These are phyloP conservation scores for Marasmius oreades DNA, from an alignment of 1,284 basidiomycete species.

Conservation along the genomic window DNA sequence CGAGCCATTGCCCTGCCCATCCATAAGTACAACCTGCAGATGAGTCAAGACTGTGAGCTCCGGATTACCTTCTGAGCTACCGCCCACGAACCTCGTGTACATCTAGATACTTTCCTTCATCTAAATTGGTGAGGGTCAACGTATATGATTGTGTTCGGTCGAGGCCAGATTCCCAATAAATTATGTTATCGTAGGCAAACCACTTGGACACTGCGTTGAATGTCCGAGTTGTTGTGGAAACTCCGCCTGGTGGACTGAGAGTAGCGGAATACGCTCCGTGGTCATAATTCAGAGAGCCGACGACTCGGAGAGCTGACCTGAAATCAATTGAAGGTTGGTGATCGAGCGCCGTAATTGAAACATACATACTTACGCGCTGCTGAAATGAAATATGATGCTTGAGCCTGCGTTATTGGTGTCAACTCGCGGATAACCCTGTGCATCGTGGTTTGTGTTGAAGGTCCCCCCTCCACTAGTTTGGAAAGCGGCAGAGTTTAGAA, in stretches of 20 bases:
- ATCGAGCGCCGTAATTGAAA: too few species aligned
- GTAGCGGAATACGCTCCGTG: conserved; percentile 18
- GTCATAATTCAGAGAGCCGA: conserved; percentile 19
- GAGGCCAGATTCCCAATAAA: conserved; percentile 19
- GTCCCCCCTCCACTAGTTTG: conserved; percentile 11
- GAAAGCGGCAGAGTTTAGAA: conserved; percentile 10
- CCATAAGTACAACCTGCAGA: background rate
- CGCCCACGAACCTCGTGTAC: conserved; percentile 15
- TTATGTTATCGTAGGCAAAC: conserved; percentile 18
- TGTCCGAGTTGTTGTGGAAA: conserved; percentile 14
- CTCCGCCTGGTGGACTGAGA: conserved; percentile 17
- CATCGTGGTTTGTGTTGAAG: conserved; percentile 11
- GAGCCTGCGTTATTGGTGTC: conserved; percentile 15
- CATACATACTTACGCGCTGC: conserved; percentile 14
- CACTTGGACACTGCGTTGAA: conserved; percentile 21
- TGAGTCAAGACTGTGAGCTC: background rate
- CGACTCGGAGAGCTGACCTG: conserved; percentile 18
- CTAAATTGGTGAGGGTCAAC: conserved; percentile 18
- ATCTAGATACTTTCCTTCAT: conserved; percentile 16
- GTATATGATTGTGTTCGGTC: conserved; percentile 15
- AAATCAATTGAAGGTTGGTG: too few species aligned
- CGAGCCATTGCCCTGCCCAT: background rate
- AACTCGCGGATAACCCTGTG: conserved; percentile 16
- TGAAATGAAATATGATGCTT: conserved; percentile 13
- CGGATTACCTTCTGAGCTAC: background rate